These are phyloP conservation scores for Euphorbia celastroides DNA, from an alignment of 441 rosid species.

Conservation along the genomic window DNA sequence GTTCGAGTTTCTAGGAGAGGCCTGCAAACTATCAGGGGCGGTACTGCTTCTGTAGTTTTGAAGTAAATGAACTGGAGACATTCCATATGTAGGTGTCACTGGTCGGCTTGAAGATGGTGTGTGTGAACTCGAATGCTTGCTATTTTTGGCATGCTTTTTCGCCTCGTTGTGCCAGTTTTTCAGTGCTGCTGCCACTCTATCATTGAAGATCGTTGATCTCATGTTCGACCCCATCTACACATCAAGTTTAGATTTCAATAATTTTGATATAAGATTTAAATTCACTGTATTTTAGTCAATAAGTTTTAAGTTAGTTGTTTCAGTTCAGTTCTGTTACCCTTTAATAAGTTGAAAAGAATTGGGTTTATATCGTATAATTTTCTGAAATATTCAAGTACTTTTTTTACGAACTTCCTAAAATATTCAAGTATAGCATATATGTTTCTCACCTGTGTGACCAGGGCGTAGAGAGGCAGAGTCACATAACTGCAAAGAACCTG, in stretches of 20 bases:
- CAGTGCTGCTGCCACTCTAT: constrained; percentile 70
- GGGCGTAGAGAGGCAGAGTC: constrained; percentile 87
- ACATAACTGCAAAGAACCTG: constrained; percentile 90
- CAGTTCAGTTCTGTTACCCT: too few species aligned
- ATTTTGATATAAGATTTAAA: too few species aligned
- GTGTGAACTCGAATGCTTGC: too few species aligned
- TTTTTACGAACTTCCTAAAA: too few species aligned
- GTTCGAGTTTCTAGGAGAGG: constrained; percentile 41
- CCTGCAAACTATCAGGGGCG: constrained; percentile 36
- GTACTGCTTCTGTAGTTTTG: constrained; percentile 44
- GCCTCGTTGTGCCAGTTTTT: constrained; percentile 82
- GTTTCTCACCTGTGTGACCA: too few species aligned
- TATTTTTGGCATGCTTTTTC: constrained; percentile 56
- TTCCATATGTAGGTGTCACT: constrained; percentile 55
- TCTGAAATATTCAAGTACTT: too few species aligned
- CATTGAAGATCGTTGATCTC: constrained; percentile 82
- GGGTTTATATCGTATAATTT: too few species aligned
- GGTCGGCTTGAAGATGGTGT: constrained; percentile 72
- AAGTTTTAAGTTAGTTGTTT: too few species aligned
- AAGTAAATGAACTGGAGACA: constrained; percentile 81
- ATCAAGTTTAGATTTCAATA: too few species aligned
- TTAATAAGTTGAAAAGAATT: too few species aligned
- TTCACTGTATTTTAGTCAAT: too few species aligned
- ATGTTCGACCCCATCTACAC: constrained; percentile 89
- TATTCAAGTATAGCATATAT: too few species aligned